Percentiles rank a stretch among this genome's conserved stretches.
phyloP scores from a whole-genome alignment of 768 basidiomycete genomes.

The Cystobasidium tubakii region DNA sequence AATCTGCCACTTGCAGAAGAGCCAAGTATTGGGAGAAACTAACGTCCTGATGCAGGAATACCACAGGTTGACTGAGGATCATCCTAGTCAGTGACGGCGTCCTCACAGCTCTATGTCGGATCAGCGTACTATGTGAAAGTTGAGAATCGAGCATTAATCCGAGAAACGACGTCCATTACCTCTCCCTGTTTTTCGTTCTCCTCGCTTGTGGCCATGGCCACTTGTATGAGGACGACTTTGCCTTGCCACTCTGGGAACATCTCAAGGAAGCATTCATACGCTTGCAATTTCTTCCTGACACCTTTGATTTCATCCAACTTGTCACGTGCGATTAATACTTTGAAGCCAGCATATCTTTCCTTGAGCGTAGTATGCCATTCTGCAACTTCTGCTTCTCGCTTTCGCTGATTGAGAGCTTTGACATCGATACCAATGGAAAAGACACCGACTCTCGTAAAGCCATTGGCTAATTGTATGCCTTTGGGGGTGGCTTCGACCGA shows the following conservation, averaged over 20 bases:
- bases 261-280: slow-evolving; percentile 75
- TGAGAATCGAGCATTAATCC: slow-evolving; percentile 75
- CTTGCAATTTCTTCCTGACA: slow-evolving; percentile 61
- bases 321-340: slow-evolving; percentile 78
- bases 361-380: slow-evolving; percentile 75
- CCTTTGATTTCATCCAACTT: slow-evolving; percentile 80
- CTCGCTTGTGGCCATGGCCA: slow-evolving; percentile 74
- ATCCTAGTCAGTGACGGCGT: too few relatives aligned
- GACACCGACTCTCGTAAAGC: slow-evolving; percentile 74
- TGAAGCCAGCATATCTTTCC: slow-evolving; percentile 77
- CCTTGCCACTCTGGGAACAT: slow-evolving; percentile 72
- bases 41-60: slow-evolving; percentile 38
- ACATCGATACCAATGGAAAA: slow-evolving; percentile 95
- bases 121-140: slow-evolving; percentile 49
- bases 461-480: slow-evolving; percentile 68
- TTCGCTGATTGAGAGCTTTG: slow-evolving; percentile 71
- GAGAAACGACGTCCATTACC: slow-evolving; percentile 68
- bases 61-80: slow-evolving; percentile 22
- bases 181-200: slow-evolving; percentile 67
- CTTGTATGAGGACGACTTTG: slow-evolving; percentile 74
- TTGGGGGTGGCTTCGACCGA: slow-evolving; percentile 71
- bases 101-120: too few relatives aligned
- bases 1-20: slow-evolving; percentile 72
- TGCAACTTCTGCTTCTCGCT: slow-evolving; percentile 66
- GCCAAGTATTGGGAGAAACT: slow-evolving; percentile 74